Evolutionary conservation across 495 filamentous ascomycete species (phyloP).

Genomic region (Tetracladium setigerum): DNA sequence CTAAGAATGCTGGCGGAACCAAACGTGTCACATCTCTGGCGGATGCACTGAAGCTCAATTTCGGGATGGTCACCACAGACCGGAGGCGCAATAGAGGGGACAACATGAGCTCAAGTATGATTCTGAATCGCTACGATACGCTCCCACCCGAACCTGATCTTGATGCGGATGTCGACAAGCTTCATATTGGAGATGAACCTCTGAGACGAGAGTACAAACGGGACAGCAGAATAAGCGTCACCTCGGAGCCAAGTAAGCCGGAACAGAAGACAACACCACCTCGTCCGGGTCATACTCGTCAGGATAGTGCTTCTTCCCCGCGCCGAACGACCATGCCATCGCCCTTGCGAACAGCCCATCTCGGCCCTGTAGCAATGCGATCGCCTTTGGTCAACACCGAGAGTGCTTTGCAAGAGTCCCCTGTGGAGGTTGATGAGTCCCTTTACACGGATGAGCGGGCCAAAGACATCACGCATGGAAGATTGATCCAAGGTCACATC

Average conservation of each 20-base stretch:
- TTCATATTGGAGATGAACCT: conserved; percentile 20
- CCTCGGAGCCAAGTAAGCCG: neutral
- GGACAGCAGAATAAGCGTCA: conserved; percentile 3
- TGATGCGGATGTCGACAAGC: conserved; percentile 35
- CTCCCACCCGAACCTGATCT: conserved; percentile 11
- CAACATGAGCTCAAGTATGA: conserved; percentile 65
- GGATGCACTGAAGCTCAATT: conserved; percentile 93
- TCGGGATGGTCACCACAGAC: conserved; percentile 94
- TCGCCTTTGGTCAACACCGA: conserved; percentile 18
- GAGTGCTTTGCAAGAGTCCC: conserved; percentile 6
- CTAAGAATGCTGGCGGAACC: conserved; percentile 95
- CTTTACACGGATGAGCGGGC: conserved; percentile 85
- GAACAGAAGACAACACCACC: conserved; percentile 10
- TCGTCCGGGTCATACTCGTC: conserved; percentile 4
- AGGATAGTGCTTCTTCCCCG: conserved; percentile 12
- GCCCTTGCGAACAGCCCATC: conserved; percentile 7
- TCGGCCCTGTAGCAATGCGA: neutral
- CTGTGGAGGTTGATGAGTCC: conserved; percentile 37
- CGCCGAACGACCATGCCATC: conserved; percentile 10
- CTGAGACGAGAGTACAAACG: neutral
- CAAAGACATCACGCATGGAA: conserved; percentile 82
- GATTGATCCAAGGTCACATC: conserved; percentile 91
- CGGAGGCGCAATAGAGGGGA: conserved; percentile 50
- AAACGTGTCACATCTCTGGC: conserved; percentile 96
- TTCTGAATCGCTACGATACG: conserved; percentile 35